A percentile compares a stretch with the other conserved stretches of the same genome.
Evolutionary conservation across 495 filamentous ascomycete genomes (phyloP).

Genomic region (Penicillium odoratum): DNA sequence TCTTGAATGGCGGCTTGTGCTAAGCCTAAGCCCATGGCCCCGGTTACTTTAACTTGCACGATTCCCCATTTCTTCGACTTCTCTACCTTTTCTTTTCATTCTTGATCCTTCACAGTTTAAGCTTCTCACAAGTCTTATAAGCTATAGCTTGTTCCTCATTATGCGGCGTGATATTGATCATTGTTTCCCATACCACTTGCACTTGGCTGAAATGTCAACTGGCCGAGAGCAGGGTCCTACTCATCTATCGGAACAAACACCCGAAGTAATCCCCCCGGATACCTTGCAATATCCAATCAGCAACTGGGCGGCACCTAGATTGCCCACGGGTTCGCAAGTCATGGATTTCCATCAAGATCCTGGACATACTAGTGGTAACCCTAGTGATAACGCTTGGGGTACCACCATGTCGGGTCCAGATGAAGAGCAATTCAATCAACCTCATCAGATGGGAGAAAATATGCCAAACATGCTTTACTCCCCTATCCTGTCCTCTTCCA

Average conservation of each 20-base stretch:
- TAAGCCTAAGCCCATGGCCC: conserved; percentile 4
- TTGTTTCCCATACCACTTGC: conserved; percentile 18
- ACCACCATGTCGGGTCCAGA: conserved; percentile 3
- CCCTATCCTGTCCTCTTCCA: background rate
- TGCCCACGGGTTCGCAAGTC: conserved; percentile 19
- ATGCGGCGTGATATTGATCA: conserved; percentile 9
- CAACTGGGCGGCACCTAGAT: conserved; percentile 30
- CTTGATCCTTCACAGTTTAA: conserved; percentile 10
- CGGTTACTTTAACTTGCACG: conserved; percentile 17
- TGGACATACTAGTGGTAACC: background rate
- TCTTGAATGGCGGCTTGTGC: conserved; percentile 6
- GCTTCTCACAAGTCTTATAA: conserved; percentile 12
- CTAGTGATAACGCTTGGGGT: conserved; percentile 6
- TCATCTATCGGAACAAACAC: conserved; percentile 23
- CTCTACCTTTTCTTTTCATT: conserved; percentile 3
- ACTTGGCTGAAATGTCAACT: conserved; percentile 28
- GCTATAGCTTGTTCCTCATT: background rate
- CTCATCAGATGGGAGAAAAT: conserved; percentile 5
- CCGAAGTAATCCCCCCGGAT: conserved; percentile 15
- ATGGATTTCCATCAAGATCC: conserved; percentile 24
- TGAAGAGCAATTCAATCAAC: conserved; percentile 6
- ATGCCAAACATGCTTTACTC: background rate
- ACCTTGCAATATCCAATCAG: conserved; percentile 15
- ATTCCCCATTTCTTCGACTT: conserved; percentile 8
- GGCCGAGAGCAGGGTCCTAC: conserved; percentile 23